Evolutionary conservation across 805 yeast species (phyloP).

Genomic region (Starmera amethionina): DNA sequence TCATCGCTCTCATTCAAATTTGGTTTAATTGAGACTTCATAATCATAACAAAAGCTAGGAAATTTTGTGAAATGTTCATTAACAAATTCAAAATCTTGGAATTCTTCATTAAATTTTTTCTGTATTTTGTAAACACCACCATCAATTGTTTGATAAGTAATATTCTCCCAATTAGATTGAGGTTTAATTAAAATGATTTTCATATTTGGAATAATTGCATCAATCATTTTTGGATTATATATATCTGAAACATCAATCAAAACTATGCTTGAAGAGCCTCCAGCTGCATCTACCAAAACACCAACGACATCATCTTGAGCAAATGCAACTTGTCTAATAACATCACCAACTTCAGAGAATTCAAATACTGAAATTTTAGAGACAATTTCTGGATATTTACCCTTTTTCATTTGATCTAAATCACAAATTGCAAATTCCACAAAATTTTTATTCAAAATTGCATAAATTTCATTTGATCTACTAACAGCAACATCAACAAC

Average conservation of each 20-base stretch:
- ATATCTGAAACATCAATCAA: conserved; percentile 37
- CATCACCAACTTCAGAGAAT: conserved; percentile 32
- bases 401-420: conserved; percentile 32
- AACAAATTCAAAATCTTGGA: conserved; percentile 20
- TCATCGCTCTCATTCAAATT: conserved; percentile 10
- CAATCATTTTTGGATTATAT: conserved; percentile 29
- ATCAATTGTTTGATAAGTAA: conserved; percentile 53
- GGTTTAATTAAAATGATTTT: conserved; percentile 50
- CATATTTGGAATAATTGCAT: conserved; percentile 33
- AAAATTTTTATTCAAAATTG: conserved; percentile 40
- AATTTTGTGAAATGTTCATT: conserved; percentile 35
- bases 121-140: conserved; percentile 42
- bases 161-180: conserved; percentile 37
- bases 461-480: conserved; percentile 46
- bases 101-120: conserved; percentile 8
- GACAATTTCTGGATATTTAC: conserved; percentile 33
- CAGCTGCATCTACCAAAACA: conserved; percentile 46
- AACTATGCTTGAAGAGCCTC: conserved; percentile 37
- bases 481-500: conserved; percentile 60
- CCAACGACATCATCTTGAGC: conserved; percentile 41
- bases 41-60: conserved; percentile 62
- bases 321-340: conserved; percentile 56
- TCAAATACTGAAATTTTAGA: conserved; percentile 15
- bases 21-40: conserved; percentile 30
- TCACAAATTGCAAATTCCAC: conserved; percentile 40